A percentile compares a stretch with the other conserved stretches of the same genome.
phyloP scores from a whole-genome alignment of 345 rosid genomes.

The Citrus reticulata region DNA sequence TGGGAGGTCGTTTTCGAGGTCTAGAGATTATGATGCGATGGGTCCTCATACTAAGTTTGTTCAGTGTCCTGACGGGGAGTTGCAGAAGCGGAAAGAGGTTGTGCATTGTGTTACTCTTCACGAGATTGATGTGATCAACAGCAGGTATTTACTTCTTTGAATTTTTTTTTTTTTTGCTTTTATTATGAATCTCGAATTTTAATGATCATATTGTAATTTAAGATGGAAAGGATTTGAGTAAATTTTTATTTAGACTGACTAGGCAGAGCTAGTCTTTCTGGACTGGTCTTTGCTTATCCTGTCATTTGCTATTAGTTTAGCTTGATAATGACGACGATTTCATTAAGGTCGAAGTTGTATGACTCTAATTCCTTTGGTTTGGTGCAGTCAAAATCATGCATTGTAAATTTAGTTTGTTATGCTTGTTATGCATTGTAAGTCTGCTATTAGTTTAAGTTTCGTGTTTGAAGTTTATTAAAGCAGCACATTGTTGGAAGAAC shows the following conservation, averaged over 20 bases:
- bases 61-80: slow-evolving; percentile 95
- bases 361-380: not conserved
- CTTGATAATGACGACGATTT: not conserved
- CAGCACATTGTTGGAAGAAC: not conserved
- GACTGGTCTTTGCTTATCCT: not conserved
- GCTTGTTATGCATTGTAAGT: not conserved
- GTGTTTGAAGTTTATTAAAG: not conserved
- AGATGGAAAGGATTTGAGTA: not conserved
- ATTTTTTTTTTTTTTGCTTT: not conserved
- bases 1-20: slow-evolving; percentile 88
- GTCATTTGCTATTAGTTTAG: not conserved
- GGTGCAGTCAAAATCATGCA: not conserved
- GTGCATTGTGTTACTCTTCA: slow-evolving; percentile 93
- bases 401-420: not conserved
- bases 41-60: slow-evolving; percentile 95
- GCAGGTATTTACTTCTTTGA: slow-evolving; percentile 48
- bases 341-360: not conserved
- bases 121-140: slow-evolving; percentile 96
- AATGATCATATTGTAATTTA: not conserved
- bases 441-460: not conserved
- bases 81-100: slow-evolving; percentile 96
- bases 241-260: not conserved
- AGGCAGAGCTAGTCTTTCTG: not conserved
- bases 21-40: slow-evolving; percentile 94
- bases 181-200: not conserved